Percentiles rank a stretch among this genome's conserved stretches.
These are phyloP conservation scores for Daldinia sp. DNA, from an alignment of 2,329 filamentous ascomycete genomes.

Conservation along the genomic window DNA sequence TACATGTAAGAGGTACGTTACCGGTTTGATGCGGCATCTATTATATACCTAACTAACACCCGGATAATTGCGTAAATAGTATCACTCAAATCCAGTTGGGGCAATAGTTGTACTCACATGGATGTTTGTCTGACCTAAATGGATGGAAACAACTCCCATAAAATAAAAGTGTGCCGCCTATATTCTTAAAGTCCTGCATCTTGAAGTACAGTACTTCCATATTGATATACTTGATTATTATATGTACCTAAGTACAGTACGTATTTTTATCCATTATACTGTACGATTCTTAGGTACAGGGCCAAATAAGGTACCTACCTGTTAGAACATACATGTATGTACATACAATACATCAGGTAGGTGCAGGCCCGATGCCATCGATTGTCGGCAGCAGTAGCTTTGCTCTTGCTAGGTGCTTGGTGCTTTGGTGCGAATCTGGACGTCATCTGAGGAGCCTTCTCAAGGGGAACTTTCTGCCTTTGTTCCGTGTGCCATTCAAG, in stretches of 20 bases:
- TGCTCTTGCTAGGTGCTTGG: too few relatives aligned
- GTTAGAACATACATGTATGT: too few relatives aligned
- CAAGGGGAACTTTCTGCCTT: slow-evolving; percentile 14
- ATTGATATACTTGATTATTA: too few relatives aligned
- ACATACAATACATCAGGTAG: too few relatives aligned
- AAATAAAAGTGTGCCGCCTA: neutral
- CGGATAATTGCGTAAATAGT: slow-evolving; percentile 12
- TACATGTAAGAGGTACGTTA: neutral
- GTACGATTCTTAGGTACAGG: neutral
- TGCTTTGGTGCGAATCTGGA: slow-evolving; percentile 26
- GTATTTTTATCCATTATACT: neutral
- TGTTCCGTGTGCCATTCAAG: slow-evolving; percentile 21
- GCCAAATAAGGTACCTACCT: neutral
- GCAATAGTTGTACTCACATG: neutral
- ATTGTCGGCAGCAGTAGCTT: slow-evolving; percentile 18
- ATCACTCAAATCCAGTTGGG: slow-evolving; percentile 1
- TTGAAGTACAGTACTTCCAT: too few relatives aligned
- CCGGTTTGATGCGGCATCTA: neutral
- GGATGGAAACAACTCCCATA: neutral
- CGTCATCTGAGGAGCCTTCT: slow-evolving; percentile 32
- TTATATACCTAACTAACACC: too few relatives aligned
- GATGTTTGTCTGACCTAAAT: neutral
- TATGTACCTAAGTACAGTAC: neutral
- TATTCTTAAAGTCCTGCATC: neutral
- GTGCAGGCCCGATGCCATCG: slow-evolving; percentile 14